Conservation (phyloP, 257 asterid genomes). For the Nicotiana benthamiana region DNA sequence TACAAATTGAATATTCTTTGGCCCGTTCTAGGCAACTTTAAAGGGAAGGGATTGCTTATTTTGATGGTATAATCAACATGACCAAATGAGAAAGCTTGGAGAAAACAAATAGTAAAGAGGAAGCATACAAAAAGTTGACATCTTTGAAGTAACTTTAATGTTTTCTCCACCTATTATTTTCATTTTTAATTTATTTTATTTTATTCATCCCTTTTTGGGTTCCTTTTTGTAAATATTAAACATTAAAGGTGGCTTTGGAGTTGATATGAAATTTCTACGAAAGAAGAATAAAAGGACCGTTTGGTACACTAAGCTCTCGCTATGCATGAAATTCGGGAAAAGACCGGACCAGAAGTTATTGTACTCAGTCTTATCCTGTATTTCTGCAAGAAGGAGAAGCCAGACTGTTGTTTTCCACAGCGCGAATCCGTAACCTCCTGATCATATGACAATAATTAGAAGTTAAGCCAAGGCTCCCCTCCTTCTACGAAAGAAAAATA, state of each 20-base stretch:
- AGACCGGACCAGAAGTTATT: too few species aligned
- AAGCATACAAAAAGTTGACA: constrained; percentile 8
- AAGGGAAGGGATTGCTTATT: constrained; percentile 2
- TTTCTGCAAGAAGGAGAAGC: too few species aligned
- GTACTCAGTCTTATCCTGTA: too few species aligned
- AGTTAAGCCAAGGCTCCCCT: too few species aligned
- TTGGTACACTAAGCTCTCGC: too few species aligned
- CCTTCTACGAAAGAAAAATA: neutral
- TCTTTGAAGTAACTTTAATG: constrained; percentile 7
- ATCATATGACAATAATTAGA: too few species aligned
- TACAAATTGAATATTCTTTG: constrained; percentile 6
- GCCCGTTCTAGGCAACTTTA: neutral
- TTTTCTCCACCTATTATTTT: neutral
- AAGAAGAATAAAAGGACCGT: too few species aligned
- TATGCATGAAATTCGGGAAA: too few species aligned
- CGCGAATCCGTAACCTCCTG: too few species aligned
- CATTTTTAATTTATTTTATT: neutral
- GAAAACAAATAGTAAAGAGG: constrained; percentile 8
- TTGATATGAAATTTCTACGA: neutral
- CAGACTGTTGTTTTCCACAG: too few species aligned
- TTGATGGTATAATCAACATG: constrained; percentile 1
- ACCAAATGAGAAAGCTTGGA: neutral
- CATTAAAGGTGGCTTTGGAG: neutral
- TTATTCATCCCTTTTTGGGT: neutral
- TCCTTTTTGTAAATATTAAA: neutral